Evolutionary conservation across 495 filamentous ascomycete genomes (phyloP).

Genomic region (Chaetomium tenue): DNA sequence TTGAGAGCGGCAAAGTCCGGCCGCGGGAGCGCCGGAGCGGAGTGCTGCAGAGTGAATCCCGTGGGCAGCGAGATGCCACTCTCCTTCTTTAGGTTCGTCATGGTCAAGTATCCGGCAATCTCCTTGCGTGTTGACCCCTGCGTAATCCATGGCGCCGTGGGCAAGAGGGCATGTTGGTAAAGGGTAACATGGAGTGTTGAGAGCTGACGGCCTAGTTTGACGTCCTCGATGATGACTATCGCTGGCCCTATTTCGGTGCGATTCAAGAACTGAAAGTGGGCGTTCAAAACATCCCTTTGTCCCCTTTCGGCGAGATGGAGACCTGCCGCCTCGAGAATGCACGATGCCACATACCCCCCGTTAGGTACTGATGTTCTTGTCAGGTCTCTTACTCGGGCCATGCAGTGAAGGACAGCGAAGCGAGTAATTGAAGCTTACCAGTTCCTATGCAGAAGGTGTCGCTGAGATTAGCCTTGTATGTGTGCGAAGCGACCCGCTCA

Average conservation of each 20-base stretch:
- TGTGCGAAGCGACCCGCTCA: constrained; percentile 55
- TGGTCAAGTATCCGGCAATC: constrained; percentile 63
- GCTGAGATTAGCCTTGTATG: constrained; percentile 58
- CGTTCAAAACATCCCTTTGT: constrained; percentile 60
- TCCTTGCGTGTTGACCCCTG: constrained; percentile 27
- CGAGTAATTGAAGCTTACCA: constrained; percentile 45
- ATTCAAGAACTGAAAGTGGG: constrained; percentile 73
- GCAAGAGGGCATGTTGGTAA: constrained; percentile 37
- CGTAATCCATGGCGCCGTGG: constrained; percentile 35
- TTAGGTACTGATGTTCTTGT: constrained; percentile 62
- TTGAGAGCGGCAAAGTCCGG: constrained; percentile 42
- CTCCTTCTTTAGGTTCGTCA: constrained; percentile 59
- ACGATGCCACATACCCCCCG: constrained; percentile 71
- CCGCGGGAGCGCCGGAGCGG: constrained; percentile 44
- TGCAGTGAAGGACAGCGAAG: background rate
- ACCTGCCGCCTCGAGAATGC: constrained; percentile 57
- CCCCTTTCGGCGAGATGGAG: constrained; percentile 60
- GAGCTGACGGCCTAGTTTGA: constrained; percentile 68
- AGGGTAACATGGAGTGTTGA: constrained; percentile 70
- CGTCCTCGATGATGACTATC: constrained; percentile 62
- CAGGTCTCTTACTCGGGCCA: background rate
- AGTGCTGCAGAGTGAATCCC: constrained; percentile 37
- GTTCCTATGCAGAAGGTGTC: constrained; percentile 69
- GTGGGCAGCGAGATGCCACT: constrained; percentile 57
- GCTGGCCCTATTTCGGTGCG: constrained; percentile 65